A percentile compares a stretch with the other conserved stretches of the same genome.
Evolutionary conservation across 179 eudicot genomes (phyloP).

Genomic region (Amaranthus tricolor): DNA sequence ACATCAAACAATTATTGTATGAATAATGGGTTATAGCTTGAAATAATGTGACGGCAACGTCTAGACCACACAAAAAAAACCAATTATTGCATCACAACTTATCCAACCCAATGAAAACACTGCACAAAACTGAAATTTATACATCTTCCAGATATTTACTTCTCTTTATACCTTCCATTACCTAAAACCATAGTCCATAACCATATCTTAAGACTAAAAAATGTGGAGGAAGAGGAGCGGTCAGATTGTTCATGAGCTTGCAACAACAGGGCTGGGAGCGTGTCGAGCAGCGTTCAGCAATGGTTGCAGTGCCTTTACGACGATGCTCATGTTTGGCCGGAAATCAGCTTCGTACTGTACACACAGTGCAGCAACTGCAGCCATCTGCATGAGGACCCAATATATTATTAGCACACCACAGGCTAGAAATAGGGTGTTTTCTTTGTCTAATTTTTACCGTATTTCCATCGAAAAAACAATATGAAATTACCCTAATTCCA

Average conservation of each 20-base stretch:
- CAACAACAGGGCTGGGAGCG: conserved; percentile 16
- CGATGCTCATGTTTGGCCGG: conserved; percentile 45
- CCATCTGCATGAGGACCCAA: conserved; percentile 29
- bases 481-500: too few species aligned
- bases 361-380: conserved; percentile 45
- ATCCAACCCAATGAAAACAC: conserved; percentile 17
- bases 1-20: not conserved
- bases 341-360: conserved; percentile 46
- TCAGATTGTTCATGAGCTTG: conserved; percentile 15
- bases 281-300: conserved; percentile 31
- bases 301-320: conserved; percentile 43
- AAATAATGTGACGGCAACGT: conserved; percentile 4
- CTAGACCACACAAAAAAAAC: conserved; percentile 16
- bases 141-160: not conserved
- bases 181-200: conserved; percentile 20
- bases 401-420: not conserved
- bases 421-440: too few species aligned
- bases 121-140: conserved; percentile 22
- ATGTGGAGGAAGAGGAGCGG: not conserved
- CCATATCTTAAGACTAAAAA: conserved; percentile 6
- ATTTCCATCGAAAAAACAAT: too few species aligned
- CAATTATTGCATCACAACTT: conserved; percentile 20
- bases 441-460: too few species aligned
- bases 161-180: conserved; percentile 17
- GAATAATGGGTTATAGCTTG: not conserved